Conservation (phyloP, 345 rosid species). For the Cardiospermum halicacabum region DNA sequence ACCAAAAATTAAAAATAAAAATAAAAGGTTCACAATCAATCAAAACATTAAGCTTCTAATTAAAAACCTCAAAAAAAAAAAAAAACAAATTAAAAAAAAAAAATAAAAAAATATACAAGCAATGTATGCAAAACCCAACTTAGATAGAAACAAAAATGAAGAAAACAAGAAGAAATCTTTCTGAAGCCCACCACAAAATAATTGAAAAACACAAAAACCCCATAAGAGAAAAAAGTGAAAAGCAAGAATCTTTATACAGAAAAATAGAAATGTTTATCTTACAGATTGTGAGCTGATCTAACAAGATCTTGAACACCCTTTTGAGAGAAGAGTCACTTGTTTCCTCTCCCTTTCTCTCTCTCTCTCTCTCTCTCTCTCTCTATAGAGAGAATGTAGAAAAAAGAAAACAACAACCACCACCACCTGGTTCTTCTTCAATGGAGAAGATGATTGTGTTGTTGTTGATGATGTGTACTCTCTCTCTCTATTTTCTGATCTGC, state of each 20-base stretch:
- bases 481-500: conserved; percentile 15
- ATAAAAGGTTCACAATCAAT: no score
- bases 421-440: no score
- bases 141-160: background rate
- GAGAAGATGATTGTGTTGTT: background rate
- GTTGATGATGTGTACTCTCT: conserved; percentile 4
- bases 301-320: conserved; percentile 35
- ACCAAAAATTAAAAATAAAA: no score
- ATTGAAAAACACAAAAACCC: conserved; percentile 7
- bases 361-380: conserved; percentile 16
- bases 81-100: background rate
- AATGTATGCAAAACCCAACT: background rate
- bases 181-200: background rate
- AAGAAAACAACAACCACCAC: no score
- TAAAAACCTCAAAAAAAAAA: background rate
- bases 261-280: conserved; percentile 17
- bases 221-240: background rate
- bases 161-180: background rate
- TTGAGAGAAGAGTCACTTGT: no score
- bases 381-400: background rate
- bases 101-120: background rate
- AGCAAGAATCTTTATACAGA: background rate
- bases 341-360: no score
- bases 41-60: background rate
- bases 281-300: conserved; percentile 43